Evolutionary conservation across 352 stramenopile species (phyloP), one percentile per base, ranked within the genome.

Genomic region (Globisporangium cederbergense): DNA sequence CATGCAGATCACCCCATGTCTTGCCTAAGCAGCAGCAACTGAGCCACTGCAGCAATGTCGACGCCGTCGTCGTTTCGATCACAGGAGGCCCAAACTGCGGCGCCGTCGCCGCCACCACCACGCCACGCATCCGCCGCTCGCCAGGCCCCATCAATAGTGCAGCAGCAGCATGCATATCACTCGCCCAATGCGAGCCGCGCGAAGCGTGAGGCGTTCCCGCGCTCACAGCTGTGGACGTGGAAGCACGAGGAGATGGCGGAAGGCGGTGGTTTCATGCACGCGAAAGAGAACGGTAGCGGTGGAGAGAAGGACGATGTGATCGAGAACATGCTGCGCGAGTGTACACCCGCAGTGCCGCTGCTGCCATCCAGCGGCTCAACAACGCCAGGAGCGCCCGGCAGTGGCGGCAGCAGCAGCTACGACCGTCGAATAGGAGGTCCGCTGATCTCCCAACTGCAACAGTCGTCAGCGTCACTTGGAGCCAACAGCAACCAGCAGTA

Each of bases 191-290:
- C 14, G n/a, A 58, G 49, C 38, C 67, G 64, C 3, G 10, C 38
- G 2, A 71, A 72, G 61, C 75, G 71, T 8, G 65, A 67, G n/a
- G 66, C 68, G 42, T 89, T 91, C 67, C 79, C 80, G 14, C 83
- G 83, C 14, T 66, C 80, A 8, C 66, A 86, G 43, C 72, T 91
- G 14, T 91, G 81, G 83, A 69, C 63, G 16, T 91, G 81, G 83
- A 72, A 68, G 9, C 59, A 79, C 49, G n/a, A 46, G 61, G 66
- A 30, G 38, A 51, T 28, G 51, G 14, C 30, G 1, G 11, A 53
- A 56, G 38, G n/a, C n/a, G 28, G 10, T 7, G 28, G 18, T 0
- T 32, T 46, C 28, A 65, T 52, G 6, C 4, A 50, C 10, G 14
- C 45, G 13, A 16, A 4, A 36, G 30, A 11, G 16, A 46, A 16